Base-by-base conservation (phyloP, 2,329 filamentous ascomycete genomes). In the Paraphoma chrysanthemicola region DNA sequence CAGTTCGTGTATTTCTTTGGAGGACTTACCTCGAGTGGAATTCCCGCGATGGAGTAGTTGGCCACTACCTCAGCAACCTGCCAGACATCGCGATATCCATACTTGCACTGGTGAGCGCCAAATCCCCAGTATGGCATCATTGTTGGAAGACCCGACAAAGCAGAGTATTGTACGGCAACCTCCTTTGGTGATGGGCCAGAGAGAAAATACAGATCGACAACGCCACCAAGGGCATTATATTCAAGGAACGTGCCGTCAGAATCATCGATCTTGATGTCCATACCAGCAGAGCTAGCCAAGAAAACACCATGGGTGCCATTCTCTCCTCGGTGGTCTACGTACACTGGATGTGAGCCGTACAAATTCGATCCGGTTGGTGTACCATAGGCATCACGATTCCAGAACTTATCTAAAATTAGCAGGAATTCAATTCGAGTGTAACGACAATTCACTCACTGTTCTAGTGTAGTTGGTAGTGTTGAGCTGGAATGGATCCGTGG, bases 211-310 rank as follows among this genome's bases (percentile, higher is more conserved):
- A 84, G 71, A 73, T 93, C 91, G 3, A 94, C 71, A n/a, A 93
- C 83, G n/a, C 91, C 91, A 11, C 91, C 91, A 0, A 93, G 80
- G 1, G 86, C 85, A 70, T 93, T 92, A 78, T 93, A 94, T 73
- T 93, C 90, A 6, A 95, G 83, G 56, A 88, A 91, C 69, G 93
- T 87, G 6, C 84, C 82, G 16, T 82, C 79, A 1, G 84, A 85
- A 60, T 86, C 84, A 71, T 92, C 85, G 72, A 93, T 87, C 64
- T 88, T 89, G 72, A 93, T 82, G 57, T 93, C 90, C 88, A 93
- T 93, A 33, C 75, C 74, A 41, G 66, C 63, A 2, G 69, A 70
- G 54, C 64, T 74, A 14, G 73, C 68, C 18, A 76, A 44, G 51
- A 77, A 74, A 10, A 77, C 74, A 39, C 71, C 74, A 51, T 77